A percentile compares a stretch with the other conserved stretches of the same genome.
phyloP scores from a whole-genome alignment of 108 stramenopile genomes.

The Cyclotella baltica region DNA sequence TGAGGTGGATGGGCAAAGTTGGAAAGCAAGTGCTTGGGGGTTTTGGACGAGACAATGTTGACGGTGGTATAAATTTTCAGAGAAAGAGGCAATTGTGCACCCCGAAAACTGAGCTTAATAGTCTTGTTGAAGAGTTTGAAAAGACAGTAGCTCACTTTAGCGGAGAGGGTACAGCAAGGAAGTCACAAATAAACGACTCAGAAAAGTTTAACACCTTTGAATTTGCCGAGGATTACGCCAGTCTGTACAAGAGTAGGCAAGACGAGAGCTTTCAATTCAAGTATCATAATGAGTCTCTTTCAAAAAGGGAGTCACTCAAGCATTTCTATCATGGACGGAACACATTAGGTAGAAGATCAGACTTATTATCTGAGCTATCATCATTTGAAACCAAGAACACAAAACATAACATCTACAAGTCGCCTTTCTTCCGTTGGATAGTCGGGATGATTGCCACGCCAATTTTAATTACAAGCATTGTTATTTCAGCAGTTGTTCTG shows the following conservation, averaged over 20 bases:
- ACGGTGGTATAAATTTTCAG: conserved; percentile 31
- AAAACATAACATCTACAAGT: conserved; percentile 14
- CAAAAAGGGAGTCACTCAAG: conserved; percentile 24
- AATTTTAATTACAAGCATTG: conserved; percentile 44
- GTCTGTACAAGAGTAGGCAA: conserved; percentile 40
- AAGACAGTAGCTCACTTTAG: conserved; percentile 54
- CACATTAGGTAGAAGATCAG: no score
- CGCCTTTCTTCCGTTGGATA: conserved; percentile 61
- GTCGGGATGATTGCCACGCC: conserved; percentile 58
- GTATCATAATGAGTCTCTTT: conserved; percentile 39
- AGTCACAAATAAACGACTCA: not conserved
- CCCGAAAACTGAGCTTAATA: conserved; percentile 61
- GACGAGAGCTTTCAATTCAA: conserved; percentile 16
- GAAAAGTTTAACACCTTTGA: conserved; percentile 11
- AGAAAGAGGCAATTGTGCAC: conserved; percentile 13
- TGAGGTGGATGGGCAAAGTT: conserved; percentile 60
- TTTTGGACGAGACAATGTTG: conserved; percentile 36
- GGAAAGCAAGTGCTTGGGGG: conserved; percentile 51
- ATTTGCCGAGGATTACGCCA: conserved; percentile 5
- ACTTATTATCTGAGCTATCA: not conserved
- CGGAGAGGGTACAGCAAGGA: conserved; percentile 19
- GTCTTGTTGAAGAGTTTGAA: conserved; percentile 49
- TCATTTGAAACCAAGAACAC: not conserved
- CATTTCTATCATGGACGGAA: conserved; percentile 8
- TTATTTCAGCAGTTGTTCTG: conserved; percentile 46